phyloP scores from a whole-genome alignment of 345 rosid genomes.

The Lagerstroemia speciosa region DNA sequence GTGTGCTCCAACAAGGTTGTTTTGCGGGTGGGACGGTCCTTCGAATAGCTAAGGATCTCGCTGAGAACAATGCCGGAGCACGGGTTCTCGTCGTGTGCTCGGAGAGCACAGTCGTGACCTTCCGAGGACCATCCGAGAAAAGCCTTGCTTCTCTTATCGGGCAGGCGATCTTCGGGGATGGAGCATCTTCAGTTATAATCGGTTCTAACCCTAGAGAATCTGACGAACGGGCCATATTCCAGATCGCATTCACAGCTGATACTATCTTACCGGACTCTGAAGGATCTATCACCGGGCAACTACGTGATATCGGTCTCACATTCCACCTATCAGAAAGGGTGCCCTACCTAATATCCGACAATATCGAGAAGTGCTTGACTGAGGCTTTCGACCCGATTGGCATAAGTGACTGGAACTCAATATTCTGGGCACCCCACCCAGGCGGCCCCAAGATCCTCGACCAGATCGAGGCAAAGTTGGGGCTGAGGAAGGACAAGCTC shows the following conservation, averaged over 20 bases:
- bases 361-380: conserved; percentile 46
- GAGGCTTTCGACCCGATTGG: conserved; percentile 65
- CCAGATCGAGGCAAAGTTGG: conserved; percentile 35
- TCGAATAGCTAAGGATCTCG: conserved; percentile 65
- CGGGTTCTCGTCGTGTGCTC: conserved; percentile 73
- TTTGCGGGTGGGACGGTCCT: conserved; percentile 21
- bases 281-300: conserved; percentile 56
- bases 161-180: too few relatives aligned
- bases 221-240: conserved; percentile 28
- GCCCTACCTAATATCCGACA: conserved; percentile 53
- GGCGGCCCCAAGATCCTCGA: conserved; percentile 64
- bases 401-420: conserved; percentile 27
- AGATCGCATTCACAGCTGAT: conserved; percentile 29
- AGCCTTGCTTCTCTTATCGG: conserved; percentile 60
- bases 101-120: conserved; percentile 62
- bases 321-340: conserved; percentile 53
- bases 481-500: conserved; percentile 25
- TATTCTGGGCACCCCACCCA: conserved; percentile 56
- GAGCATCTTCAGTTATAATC: too few relatives aligned
- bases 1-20: conserved; percentile 26
- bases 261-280: conserved; percentile 67
- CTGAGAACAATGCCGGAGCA: conserved; percentile 67
- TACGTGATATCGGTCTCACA: conserved; percentile 59
- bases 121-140: conserved; percentile 66
- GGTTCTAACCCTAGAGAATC: conserved; percentile 47